Evolutionary conservation across 208 protist species (phyloP).

Genomic region (Leptomonas seymouri): DNA sequence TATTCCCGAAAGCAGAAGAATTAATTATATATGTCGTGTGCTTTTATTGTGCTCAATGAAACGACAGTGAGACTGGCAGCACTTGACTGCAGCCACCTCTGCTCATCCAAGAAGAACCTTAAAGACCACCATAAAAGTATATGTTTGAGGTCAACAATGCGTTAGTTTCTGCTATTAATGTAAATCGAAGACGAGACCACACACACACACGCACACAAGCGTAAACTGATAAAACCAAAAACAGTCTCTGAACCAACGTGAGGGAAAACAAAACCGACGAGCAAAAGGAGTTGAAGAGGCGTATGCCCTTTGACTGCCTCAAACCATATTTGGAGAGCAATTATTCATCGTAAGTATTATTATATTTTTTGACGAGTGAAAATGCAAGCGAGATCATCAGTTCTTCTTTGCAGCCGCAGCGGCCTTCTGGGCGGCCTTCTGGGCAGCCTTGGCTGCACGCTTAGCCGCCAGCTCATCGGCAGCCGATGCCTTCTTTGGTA

Average conservation of each 20-base stretch:
- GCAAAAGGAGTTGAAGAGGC: not conserved
- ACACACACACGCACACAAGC: not conserved
- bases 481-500: constrained; percentile 61
- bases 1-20: too few relatives aligned
- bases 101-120: not conserved
- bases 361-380: constrained; percentile 1
- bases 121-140: constrained; percentile 14
- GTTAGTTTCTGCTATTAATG: constrained; percentile 3
- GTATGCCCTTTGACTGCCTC: too few relatives aligned
- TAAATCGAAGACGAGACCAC: not conserved
- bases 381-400: not conserved
- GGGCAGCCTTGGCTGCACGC: constrained; percentile 83
- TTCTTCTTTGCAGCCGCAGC: constrained; percentile 20
- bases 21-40: too few relatives aligned
- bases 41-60: not conserved
- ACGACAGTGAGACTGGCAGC: not conserved
- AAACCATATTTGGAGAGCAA: too few relatives aligned
- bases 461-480: constrained; percentile 85
- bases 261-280: constrained; percentile 1
- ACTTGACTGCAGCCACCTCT: not conserved
- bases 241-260: not conserved
- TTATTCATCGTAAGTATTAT: too few relatives aligned
- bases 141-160: constrained; percentile 9
- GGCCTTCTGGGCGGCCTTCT: constrained; percentile 84
- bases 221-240: constrained; percentile 3